These are phyloP conservation scores for Tolypocladium ovalisporum DNA, from an alignment of 2,329 filamentous ascomycete species.

Conservation along the genomic window DNA sequence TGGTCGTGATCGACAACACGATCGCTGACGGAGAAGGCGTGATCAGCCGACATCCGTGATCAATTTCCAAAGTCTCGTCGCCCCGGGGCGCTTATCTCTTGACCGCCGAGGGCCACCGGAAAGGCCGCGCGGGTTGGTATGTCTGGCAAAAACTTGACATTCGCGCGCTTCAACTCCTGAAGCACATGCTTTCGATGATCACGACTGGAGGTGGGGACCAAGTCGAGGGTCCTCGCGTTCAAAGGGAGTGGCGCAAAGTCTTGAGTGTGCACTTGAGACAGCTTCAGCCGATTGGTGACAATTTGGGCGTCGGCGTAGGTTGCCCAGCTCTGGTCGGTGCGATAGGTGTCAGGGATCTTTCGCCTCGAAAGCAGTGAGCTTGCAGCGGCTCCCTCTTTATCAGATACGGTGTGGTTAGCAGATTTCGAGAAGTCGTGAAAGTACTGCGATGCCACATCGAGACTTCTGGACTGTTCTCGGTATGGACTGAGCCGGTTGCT, in stretches of 20 bases:
- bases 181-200: constrained; percentile 14
- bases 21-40: not conserved
- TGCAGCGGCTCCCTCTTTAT: not conserved
- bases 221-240: constrained; percentile 10
- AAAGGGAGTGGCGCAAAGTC: constrained; percentile 12
- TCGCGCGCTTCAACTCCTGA: constrained; percentile 14
- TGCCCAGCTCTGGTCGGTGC: no score
- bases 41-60: not conserved
- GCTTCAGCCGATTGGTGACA: constrained; percentile 7
- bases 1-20: not conserved
- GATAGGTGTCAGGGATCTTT: no score
- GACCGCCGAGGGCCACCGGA: not conserved
- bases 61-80: not conserved
- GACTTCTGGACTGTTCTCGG: not conserved
- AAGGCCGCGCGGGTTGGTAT: not conserved
- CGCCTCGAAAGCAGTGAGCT: no score
- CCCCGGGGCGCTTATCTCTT: no score
- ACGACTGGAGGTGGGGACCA: constrained; percentile 1
- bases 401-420: not conserved
- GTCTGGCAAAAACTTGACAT: constrained; percentile 16
- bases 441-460: not conserved
- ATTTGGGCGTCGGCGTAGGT: not conserved
- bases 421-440: not conserved
- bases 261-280: constrained; percentile 4
- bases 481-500: not conserved